These are phyloP conservation scores for Cytospora paraplurivora DNA, from an alignment of 2,329 filamentous ascomycete genomes.

Conservation along the genomic window DNA sequence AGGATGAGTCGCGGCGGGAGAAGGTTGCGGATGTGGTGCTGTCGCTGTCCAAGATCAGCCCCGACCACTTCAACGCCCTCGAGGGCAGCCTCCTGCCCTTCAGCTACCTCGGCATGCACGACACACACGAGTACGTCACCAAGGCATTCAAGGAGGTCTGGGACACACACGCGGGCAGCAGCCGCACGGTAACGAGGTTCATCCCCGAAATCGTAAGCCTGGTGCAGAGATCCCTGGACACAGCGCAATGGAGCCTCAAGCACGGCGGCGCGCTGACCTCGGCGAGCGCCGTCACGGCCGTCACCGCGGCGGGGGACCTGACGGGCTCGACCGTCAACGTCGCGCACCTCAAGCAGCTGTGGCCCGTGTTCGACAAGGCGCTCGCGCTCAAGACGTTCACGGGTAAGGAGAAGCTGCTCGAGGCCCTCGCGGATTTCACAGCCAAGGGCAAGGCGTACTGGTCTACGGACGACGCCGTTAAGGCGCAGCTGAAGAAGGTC, in stretches of 20 bases:
- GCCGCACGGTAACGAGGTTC: slow-evolving; percentile 79
- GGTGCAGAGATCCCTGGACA: slow-evolving; percentile 68
- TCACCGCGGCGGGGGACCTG: slow-evolving; percentile 60
- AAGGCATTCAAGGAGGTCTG: slow-evolving; percentile 84
- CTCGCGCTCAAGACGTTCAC: slow-evolving; percentile 88
- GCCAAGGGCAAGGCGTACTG: slow-evolving; percentile 63
- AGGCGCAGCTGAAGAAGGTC: slow-evolving; percentile 75
- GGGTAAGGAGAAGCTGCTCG: slow-evolving; percentile 83
- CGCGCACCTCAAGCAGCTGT: slow-evolving; percentile 65
- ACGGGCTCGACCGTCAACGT: slow-evolving; percentile 59
- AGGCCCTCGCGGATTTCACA: slow-evolving; percentile 77
- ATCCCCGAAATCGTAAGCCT: slow-evolving; percentile 78
- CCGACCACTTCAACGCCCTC: slow-evolving; percentile 81
- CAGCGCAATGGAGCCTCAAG: slow-evolving; percentile 85
- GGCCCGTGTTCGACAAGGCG: slow-evolving; percentile 82
- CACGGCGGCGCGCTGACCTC: slow-evolving; percentile 83
- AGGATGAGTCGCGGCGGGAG: slow-evolving; percentile 73
- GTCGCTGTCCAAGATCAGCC: slow-evolving; percentile 81
- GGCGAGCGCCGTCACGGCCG: slow-evolving; percentile 69
- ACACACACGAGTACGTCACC: slow-evolving; percentile 76
- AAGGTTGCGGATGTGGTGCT: slow-evolving; percentile 83
- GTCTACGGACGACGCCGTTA: slow-evolving; percentile 53
- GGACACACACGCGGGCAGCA: slow-evolving; percentile 87
- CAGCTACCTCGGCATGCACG: slow-evolving; percentile 84
- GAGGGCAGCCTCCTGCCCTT: slow-evolving; percentile 80